Percentiles rank a stretch among this genome's conserved stretches.
phyloP scores from a whole-genome alignment of 441 rosid genomes.

The Aleurites moluccanus region DNA sequence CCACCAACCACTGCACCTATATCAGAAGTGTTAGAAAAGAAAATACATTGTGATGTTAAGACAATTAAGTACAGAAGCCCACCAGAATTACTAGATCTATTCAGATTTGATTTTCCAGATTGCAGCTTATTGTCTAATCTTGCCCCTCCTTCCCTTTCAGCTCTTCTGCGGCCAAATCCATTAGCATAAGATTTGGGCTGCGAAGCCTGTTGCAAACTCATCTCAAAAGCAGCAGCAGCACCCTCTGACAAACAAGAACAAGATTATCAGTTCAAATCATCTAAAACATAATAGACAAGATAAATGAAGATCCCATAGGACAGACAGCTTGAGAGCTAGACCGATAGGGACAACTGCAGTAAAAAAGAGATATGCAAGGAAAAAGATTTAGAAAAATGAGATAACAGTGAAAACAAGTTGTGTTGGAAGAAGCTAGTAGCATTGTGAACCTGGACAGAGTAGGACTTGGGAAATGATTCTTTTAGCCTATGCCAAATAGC shows the following conservation, averaged over 20 bases:
- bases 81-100: conserved; percentile 52
- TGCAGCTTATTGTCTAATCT: conserved; percentile 61
- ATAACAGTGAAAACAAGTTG: not conserved
- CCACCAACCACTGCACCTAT: conserved; percentile 41
- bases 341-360: not conserved
- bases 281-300: not conserved
- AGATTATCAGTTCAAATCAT: conserved; percentile 16
- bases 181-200: conserved; percentile 60
- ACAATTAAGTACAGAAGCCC: conserved; percentile 18
- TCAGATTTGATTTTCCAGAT: conserved; percentile 52
- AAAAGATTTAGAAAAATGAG: not conserved
- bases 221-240: conserved; percentile 44
- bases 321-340: not conserved
- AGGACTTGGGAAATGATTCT: not conserved
- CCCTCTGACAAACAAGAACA: conserved; percentile 25
- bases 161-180: conserved; percentile 64
- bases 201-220: conserved; percentile 57
- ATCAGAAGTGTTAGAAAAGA: conserved; percentile 22
- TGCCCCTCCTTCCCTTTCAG: conserved; percentile 57
- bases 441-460: not conserved
- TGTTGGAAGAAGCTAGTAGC: not conserved
- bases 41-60: conserved; percentile 5
- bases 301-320: not conserved
- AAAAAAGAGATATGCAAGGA: not conserved
- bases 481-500: not conserved